Conservation (phyloP, 2,329 filamentous ascomycete species). For the Cercospora sp. region DNA sequence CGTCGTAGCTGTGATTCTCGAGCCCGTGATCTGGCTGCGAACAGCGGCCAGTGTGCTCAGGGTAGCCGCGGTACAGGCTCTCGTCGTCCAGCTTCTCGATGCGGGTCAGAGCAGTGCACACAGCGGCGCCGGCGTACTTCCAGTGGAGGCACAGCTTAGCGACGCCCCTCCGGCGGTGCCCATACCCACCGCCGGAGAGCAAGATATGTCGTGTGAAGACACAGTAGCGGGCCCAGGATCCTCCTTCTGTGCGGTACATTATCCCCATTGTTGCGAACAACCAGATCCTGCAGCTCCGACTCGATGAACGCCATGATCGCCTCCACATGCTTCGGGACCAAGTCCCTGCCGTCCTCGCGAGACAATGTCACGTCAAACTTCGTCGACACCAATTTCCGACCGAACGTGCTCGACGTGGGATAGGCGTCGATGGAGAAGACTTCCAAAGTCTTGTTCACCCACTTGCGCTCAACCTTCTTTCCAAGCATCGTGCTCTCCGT, state of each 20-base stretch:
- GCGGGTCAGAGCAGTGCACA: conserved; percentile 44
- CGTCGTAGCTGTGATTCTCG: neutral
- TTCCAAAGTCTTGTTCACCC: neutral
- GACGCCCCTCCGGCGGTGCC: neutral
- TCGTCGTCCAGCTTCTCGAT: conserved; percentile 38
- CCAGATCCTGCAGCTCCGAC: neutral
- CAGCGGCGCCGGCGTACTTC: conserved; percentile 48
- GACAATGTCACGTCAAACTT: neutral
- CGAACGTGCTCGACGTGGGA: neutral
- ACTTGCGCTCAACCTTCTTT: neutral
- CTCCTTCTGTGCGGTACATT: neutral
- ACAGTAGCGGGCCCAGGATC: neutral
- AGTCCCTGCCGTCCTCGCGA: neutral
- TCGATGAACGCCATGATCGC: neutral
- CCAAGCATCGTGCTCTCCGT: neutral
- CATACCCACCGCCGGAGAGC: neutral
- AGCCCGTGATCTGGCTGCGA: neutral
- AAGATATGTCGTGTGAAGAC: neutral
- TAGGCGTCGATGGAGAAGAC: neutral
- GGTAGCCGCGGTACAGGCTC: conserved; percentile 38
- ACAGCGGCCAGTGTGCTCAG: conserved; percentile 25
- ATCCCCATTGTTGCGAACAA: neutral
- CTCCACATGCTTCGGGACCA: neutral
- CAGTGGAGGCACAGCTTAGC: conserved; percentile 26
- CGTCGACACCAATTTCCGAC: neutral